Evolutionary conservation across 257 asterid species (phyloP).

Genomic region (Salvia miltiorrhiza): DNA sequence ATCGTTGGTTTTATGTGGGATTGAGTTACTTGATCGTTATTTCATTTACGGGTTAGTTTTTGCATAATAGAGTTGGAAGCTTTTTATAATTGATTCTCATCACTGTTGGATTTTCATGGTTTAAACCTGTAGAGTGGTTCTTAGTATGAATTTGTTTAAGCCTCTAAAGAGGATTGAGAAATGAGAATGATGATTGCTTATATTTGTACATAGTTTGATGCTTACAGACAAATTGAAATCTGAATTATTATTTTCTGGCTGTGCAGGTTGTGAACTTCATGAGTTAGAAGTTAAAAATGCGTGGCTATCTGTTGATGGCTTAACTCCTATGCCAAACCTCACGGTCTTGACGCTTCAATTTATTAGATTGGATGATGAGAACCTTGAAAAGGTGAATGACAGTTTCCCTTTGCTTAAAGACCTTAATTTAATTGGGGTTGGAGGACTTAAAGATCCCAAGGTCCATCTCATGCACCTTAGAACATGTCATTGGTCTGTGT

Average conservation of each 20-base stretch:
- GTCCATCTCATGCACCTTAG: slow-evolving; percentile 52
- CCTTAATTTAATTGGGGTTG: slow-evolving; percentile 73
- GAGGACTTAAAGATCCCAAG: slow-evolving; percentile 76
- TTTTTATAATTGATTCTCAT: not conserved
- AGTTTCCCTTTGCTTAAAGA: slow-evolving; percentile 58
- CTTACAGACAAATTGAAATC: not conserved
- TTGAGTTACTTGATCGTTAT: not conserved
- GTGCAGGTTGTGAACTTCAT: slow-evolving; percentile 54
- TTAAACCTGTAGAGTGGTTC: not conserved
- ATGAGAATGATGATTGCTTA: slow-evolving; percentile 3
- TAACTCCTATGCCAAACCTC: slow-evolving; percentile 61
- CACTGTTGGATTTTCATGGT: not conserved
- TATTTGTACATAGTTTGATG: not conserved
- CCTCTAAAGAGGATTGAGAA: slow-evolving; percentile 1
- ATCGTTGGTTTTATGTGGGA: not conserved
- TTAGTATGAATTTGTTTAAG: not conserved
- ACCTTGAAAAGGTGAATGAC: slow-evolving; percentile 55
- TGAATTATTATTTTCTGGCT: not conserved
- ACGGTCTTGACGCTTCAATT: slow-evolving; percentile 67
- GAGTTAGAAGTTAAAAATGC: slow-evolving; percentile 66
- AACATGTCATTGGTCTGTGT: slow-evolving; percentile 58
- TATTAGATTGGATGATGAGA: slow-evolving; percentile 76
- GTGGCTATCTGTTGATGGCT: slow-evolving; percentile 69
- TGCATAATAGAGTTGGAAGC: not conserved
- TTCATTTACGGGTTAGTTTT: not conserved